Conservation (phyloP, 176 grass and related monocot genomes). For the Themeda triandra region DNA sequence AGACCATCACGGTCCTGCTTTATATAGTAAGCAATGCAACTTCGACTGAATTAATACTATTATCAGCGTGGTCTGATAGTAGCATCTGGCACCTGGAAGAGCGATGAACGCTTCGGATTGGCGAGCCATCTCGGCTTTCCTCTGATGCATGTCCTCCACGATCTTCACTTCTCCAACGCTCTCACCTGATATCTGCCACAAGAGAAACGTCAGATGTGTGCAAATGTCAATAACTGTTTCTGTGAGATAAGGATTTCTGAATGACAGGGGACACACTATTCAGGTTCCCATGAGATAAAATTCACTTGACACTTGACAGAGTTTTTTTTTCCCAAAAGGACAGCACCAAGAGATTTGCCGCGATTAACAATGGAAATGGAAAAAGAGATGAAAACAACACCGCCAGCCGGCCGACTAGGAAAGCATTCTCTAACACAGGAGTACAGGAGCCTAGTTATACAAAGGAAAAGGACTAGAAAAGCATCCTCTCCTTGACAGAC, state of each 20-base stretch:
- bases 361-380: neutral
- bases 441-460: neutral
- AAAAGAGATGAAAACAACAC: neutral
- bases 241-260: neutral
- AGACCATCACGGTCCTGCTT: too few species aligned
- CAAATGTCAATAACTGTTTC: neutral
- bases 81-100: constrained; percentile 55
- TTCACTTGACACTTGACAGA: neutral
- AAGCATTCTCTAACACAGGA: neutral
- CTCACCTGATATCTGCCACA: constrained; percentile 72
- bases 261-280: neutral
- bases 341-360: neutral
- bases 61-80: neutral
- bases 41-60: neutral
- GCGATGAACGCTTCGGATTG: constrained; percentile 78
- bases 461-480: neutral
- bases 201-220: neutral
- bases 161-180: constrained; percentile 66
- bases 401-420: neutral
- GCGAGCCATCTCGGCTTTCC: constrained; percentile 87
- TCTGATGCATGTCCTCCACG: constrained; percentile 79
- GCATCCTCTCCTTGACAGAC: neutral
- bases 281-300: neutral
- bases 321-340: neutral
- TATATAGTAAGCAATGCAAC: too few species aligned